phyloP scores from a whole-genome alignment of 192 early-diverging fungal genomes.

The Pilaira anomala region DNA sequence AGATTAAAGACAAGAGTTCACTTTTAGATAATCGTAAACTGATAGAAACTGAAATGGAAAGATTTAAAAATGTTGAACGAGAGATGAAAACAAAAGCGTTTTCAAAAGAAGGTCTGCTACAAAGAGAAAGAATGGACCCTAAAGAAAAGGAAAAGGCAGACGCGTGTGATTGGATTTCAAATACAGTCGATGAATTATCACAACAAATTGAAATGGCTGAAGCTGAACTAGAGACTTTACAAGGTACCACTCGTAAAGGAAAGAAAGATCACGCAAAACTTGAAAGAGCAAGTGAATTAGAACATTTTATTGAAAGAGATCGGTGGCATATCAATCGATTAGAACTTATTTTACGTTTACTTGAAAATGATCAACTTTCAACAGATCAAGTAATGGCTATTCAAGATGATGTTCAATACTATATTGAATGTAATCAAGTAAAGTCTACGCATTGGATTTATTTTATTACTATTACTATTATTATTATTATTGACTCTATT shows the following conservation, averaged over 20 bases:
- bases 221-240: conserved; percentile 79
- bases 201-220: conserved; percentile 93
- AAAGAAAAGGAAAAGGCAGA: conserved; percentile 91
- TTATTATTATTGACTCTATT: too few species aligned
- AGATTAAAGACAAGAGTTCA: conserved; percentile 95
- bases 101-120: conserved; percentile 90
- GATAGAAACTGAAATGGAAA: conserved; percentile 99
- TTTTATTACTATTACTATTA: neutral
- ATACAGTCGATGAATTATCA: conserved; percentile 75
- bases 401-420: conserved; percentile 89
- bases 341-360: conserved; percentile 88
- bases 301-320: conserved; percentile 81
- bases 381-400: conserved; percentile 70
- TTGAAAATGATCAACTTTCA: conserved; percentile 89
- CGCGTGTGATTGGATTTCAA: conserved; percentile 79
- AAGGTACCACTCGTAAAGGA: conserved; percentile 65
- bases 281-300: conserved; percentile 70
- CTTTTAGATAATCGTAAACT: conserved; percentile 88
- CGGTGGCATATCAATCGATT: conserved; percentile 87
- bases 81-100: conserved; percentile 99
- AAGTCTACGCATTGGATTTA: neutral
- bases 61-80: conserved; percentile 96
- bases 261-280: conserved; percentile 76
- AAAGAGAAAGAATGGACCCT: conserved; percentile 83
- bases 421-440: conserved; percentile 83